Evolutionary conservation across 208 protist genomes (phyloP).

Genomic region (Strigomonas culicis): DNA sequence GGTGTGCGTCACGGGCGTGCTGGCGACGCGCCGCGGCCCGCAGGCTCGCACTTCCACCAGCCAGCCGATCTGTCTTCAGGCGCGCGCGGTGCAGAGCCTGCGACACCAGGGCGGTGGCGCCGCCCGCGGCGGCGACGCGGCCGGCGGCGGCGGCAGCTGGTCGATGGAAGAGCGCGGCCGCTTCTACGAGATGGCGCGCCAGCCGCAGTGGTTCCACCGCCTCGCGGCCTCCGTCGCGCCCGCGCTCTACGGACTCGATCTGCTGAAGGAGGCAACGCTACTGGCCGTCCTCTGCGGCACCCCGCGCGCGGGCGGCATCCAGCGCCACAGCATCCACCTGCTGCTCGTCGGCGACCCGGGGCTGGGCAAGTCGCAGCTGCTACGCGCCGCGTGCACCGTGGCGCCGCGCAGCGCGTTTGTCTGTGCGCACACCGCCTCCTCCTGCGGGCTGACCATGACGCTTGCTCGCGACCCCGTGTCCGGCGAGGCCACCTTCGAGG

Average conservation of each 20-base stretch:
- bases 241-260: conserved; percentile 95
- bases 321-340: conserved; percentile 92
- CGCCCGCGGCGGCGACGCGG: background rate
- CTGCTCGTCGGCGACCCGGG: conserved; percentile 97
- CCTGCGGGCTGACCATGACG: conserved; percentile 98
- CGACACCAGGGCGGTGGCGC: background rate
- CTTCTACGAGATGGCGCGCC: conserved; percentile 85
- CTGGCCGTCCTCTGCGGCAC: conserved; percentile 95
- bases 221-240: conserved; percentile 95
- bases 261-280: conserved; percentile 96
- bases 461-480: conserved; percentile 88
- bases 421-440: conserved; percentile 97
- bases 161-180: conserved; percentile 59
- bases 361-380: conserved; percentile 97
- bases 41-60: background rate
- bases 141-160: conserved; percentile 13
- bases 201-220: conserved; percentile 79
- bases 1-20: conserved; percentile 60
- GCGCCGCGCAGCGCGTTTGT: conserved; percentile 98
- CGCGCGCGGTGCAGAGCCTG: conserved; percentile 20
- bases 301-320: conserved; percentile 30
- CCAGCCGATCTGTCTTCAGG: conserved; percentile 34
- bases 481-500: conserved; percentile 95
- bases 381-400: conserved; percentile 88
- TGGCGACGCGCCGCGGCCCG: conserved; percentile 39